Conservation (phyloP, 2,329 filamentous ascomycete genomes). For the Xylaria multiplex region DNA sequence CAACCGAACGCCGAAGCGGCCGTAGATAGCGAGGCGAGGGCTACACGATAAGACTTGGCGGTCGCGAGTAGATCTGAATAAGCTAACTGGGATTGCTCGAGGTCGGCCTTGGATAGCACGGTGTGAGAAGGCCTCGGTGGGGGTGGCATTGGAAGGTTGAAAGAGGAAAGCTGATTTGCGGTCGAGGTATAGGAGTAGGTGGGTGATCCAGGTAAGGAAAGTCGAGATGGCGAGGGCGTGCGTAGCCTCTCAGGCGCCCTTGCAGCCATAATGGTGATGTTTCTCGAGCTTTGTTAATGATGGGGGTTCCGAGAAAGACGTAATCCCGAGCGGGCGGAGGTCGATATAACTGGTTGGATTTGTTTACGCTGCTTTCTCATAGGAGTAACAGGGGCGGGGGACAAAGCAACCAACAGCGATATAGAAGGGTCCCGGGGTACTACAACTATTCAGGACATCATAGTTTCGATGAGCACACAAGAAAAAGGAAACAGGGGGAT, state of each 20-base stretch:
- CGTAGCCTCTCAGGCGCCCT: slow-evolving; percentile 50
- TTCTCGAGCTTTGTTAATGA: slow-evolving; percentile 1
- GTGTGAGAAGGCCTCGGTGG: slow-evolving; percentile 66
- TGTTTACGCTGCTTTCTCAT: slow-evolving; percentile 29
- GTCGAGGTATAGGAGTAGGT: slow-evolving; percentile 72
- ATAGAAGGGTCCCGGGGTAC: slow-evolving; percentile 7
- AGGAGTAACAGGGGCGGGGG: slow-evolving; percentile 27
- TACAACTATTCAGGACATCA: slow-evolving; percentile 1
- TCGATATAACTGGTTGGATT: slow-evolving; percentile 30
- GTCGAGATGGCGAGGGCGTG: slow-evolving; percentile 65
- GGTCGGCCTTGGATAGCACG: slow-evolving; percentile 70
- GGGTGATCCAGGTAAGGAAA: slow-evolving; percentile 71
- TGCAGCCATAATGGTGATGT: slow-evolving; percentile 32
- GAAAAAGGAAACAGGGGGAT: too few species aligned
- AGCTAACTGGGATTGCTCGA: slow-evolving; percentile 69
- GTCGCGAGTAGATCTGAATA: slow-evolving; percentile 70
- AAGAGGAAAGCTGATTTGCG: slow-evolving; percentile 67
- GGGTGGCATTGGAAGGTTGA: slow-evolving; percentile 69
- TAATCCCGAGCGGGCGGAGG: slow-evolving; percentile 10
- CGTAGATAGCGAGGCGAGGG: slow-evolving; percentile 68
- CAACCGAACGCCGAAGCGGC: slow-evolving; percentile 72
- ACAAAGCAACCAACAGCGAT: slow-evolving; percentile 12
- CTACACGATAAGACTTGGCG: slow-evolving; percentile 71
- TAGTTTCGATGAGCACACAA: slow-evolving; percentile 1
- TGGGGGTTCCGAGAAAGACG: slow-evolving; percentile 18